Base-by-base conservation (phyloP, 2,329 filamentous ascomycete species). In the Tolypocladium album region DNA sequence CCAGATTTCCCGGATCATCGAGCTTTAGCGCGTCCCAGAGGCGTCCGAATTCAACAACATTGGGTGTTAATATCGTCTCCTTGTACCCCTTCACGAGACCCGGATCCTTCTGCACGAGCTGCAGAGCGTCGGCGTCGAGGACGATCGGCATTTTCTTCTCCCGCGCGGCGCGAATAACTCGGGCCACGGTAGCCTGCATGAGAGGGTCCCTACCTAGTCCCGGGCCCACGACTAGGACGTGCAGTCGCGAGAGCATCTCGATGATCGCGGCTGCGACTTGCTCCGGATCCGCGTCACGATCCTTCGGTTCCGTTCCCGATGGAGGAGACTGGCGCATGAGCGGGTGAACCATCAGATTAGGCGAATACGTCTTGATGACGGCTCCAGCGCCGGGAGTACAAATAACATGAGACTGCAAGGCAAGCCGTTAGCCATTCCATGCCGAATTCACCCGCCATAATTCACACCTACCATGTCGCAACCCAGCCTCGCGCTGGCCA, bases 341-440 rank as follows among this genome's bases (percentile, higher is more conserved):
- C 0, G 94, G 94, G 74, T 97, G 94, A 13, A 99, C 94, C 93
- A 99, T 99, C 36, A 99, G 81, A 72, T 97, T 97, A 3, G 94
- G 94, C 24, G 92, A 97, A 78, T 97, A 99, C 4, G 91, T 90
- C 79, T 99, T 99, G 76, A 99, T 96, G 43, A 97, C 92, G 69
- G 85, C 81, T 55, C 83, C 91, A 3, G 94, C 94, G 59, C 84
- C 88, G 12, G 90, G 91, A 62, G 96, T 96, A 79, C 94, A 99
- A 70, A 99, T 96, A 63, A 99, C 88, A 76, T 97, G 93, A 64
- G 88, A 91, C 91, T 91, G 43, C 40, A 31, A 52, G 20, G 5
- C n/a, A 36, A 56, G 36, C n/a, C 1, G 36, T 56, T 5, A 56
- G 53, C 38, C n/a, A 39, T 17, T 27, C 17, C 38, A 27, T 13